These are phyloP conservation scores for Gymnopilus dilepis DNA, from an alignment of 768 basidiomycete species.

Conservation along the genomic window DNA sequence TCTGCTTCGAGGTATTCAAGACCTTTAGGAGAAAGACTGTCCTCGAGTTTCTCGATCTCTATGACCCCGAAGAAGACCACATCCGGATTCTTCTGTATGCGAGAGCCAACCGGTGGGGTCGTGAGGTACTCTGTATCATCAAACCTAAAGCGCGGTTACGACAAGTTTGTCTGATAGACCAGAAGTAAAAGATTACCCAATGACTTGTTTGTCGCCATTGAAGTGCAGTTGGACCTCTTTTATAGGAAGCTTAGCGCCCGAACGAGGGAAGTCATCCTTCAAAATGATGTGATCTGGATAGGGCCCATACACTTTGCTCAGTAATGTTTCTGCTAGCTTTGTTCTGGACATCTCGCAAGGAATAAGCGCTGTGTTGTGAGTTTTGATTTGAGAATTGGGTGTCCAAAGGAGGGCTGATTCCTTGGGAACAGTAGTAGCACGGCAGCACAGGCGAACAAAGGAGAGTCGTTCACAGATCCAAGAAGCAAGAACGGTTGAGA, in stretches of 20 bases:
- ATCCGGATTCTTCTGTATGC: constrained; percentile 19
- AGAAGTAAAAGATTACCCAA: constrained; percentile 21
- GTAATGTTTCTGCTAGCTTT: constrained; percentile 14
- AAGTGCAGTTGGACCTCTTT: constrained; percentile 23
- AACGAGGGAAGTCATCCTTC: constrained; percentile 24
- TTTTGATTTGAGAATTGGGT: no score
- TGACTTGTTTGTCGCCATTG: constrained; percentile 21
- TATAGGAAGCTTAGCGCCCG: constrained; percentile 15
- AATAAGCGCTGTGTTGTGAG: no score
- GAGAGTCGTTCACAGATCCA: no score
- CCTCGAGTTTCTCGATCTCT: constrained; percentile 45
- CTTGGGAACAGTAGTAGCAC: no score
- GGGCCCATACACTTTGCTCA: constrained; percentile 30
- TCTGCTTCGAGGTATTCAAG: constrained; percentile 45
- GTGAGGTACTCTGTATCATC: constrained; percentile 51
- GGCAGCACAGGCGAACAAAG: no score
- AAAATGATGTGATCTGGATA: constrained; percentile 30
- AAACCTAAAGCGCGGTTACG: constrained; percentile 36
- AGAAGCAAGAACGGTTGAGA: no score
- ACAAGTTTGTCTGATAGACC: neutral
- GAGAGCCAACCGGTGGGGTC: constrained; percentile 28
- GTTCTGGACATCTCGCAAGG: neutral
- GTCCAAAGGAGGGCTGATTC: no score
- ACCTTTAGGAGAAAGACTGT: constrained; percentile 58
- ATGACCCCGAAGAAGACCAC: constrained; percentile 60